Base-by-base conservation (phyloP, 2,329 filamentous ascomycete species). In the Neopestalotiopsis sp. region DNA sequence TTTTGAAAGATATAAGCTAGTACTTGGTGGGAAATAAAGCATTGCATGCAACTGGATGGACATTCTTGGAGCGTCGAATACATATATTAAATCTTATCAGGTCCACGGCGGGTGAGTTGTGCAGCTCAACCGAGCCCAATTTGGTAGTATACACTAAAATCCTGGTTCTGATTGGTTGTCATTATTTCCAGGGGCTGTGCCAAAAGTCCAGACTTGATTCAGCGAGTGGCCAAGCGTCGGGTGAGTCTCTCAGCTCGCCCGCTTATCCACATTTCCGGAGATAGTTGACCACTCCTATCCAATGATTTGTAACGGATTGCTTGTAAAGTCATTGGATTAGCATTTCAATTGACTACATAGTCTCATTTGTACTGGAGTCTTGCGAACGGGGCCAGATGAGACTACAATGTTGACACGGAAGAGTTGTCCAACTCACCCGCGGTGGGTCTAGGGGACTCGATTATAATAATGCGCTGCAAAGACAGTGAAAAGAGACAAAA, bases 71-170 rank as follows among this genome's bases (percentile, higher is more conserved):
- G n/a, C 10, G 4, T 53, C 17, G 17, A 53, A 53, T 53, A 53
- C 45, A 53, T 53, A 53, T 53, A 53, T 14, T n/a, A 17, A 53
- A 53, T 53, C 45, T 53, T 53, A 53, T 53, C 45, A 49, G 45
- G 45, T 53, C 45, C 45, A 53, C 45, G n/a, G 45, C 45, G 45
- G 45, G 20, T 53, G 45, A 53, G 45, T 53, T 53, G 45, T 24
- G 6, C 45, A 53, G 45, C 45, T 24, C 45, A 10, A 9, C 45
- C 45, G 45, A 20, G 45, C 45, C 17, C 45, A 24, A 17, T 17
- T 10, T 17, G 20, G 45, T 20, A 53, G 45, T 53, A 53, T 53
- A 53, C 14, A 53, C 45, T 24, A 53, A 53, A 53, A 20, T 7
- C n/a, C 6, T 24, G 7, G 45, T 10, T 2, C n/a, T 53, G 45